phyloP scores from a whole-genome alignment of 1,284 basidiomycete genomes.

The Vanrija sp. region DNA sequence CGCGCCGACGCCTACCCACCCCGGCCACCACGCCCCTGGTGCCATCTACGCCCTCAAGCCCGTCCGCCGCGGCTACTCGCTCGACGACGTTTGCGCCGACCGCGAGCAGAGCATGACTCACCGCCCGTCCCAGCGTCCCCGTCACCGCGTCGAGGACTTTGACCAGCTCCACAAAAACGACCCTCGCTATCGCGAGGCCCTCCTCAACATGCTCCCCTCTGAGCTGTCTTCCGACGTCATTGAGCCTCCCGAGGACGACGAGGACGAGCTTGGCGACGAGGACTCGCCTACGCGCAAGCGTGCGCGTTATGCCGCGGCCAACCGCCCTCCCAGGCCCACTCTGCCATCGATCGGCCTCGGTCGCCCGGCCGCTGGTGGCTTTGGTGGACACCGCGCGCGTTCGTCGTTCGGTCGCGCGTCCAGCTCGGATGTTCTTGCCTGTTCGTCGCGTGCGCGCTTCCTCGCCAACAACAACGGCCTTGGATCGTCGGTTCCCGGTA shows the following conservation, averaged over 20 bases:
- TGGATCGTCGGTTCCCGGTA: background rate
- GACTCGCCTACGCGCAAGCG: constrained; percentile 23
- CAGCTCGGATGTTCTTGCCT: constrained; percentile 16
- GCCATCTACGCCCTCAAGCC: constrained; percentile 13
- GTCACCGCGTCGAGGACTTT: constrained; percentile 12
- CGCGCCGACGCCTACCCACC: constrained; percentile 5
- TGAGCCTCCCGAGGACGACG: constrained; percentile 21
- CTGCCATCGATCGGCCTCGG: constrained; percentile 18
- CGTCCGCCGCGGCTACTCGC: constrained; percentile 17
- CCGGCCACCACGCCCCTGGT: background rate
- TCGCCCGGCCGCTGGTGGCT: constrained; percentile 2
- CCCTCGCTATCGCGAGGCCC: constrained; percentile 20
- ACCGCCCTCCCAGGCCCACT: constrained; percentile 13
- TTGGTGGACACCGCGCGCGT: constrained; percentile 11
- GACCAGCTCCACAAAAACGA: constrained; percentile 23
- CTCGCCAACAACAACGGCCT: constrained; percentile 6
- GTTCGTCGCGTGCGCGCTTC: constrained; percentile 20
- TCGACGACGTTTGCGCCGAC: constrained; percentile 22
- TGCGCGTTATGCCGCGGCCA: constrained; percentile 8
- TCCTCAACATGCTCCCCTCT: constrained; percentile 19
- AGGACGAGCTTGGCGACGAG: constrained; percentile 15
- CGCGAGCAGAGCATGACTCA: constrained; percentile 23
- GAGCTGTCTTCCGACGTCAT: constrained; percentile 20
- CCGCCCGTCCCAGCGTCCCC: constrained; percentile 13
- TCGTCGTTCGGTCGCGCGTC: constrained; percentile 21